Evolutionary conservation across 331 rosid species (phyloP), one percentile per base, ranked within the genome.

Genomic region (Acacia pycnantha): DNA sequence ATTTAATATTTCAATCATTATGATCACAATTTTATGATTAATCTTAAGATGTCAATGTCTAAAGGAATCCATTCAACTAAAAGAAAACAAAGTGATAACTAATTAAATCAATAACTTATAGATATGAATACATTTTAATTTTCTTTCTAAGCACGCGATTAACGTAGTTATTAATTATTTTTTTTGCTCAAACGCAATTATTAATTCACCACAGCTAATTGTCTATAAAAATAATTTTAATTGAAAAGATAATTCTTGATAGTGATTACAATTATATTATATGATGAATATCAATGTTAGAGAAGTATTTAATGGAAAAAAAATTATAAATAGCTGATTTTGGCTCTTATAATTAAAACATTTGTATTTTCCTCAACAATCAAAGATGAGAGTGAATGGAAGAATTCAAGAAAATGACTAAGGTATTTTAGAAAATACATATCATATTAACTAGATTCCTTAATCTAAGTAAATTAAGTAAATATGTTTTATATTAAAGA

Each of bases 61-160:
- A 73, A 73, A 47, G 18, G 51, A 9, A 24, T 24, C 19, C 26
- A 4, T 27, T 73, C 62, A 73, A 47, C 77, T 47, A 73, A 47
- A 47, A 29, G 77, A 47, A 73, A 73, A 73, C 44, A 16, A 73
- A 73, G 77, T 27, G 44, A 16, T 29, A 73, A 73, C 77, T 73
- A 73, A 73, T 62, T 73, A 27, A 27, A 47, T 26, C 13, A 47
- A 5, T 46, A 13, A 26, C 22, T 22, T 71, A 26, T 46, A 71
- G 22, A 44, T 22, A 18, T 18, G 13, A 1, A 2, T 10, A 22
- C 65, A 58, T 58, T n/a, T 58, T 37, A 58, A 58, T 22, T 58
- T 58, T 22, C 18, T 24, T 22, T 59, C 16, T 59, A 10, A 22
- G 16, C 33, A 24, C 11, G 33, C 14, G 4, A 24, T 22, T 59